Percentiles rank a stretch among this genome's conserved stretches.
Conservation (phyloP, 2,329 filamentous ascomycete genomes). For the Ceratocystis papillata region DNA sequence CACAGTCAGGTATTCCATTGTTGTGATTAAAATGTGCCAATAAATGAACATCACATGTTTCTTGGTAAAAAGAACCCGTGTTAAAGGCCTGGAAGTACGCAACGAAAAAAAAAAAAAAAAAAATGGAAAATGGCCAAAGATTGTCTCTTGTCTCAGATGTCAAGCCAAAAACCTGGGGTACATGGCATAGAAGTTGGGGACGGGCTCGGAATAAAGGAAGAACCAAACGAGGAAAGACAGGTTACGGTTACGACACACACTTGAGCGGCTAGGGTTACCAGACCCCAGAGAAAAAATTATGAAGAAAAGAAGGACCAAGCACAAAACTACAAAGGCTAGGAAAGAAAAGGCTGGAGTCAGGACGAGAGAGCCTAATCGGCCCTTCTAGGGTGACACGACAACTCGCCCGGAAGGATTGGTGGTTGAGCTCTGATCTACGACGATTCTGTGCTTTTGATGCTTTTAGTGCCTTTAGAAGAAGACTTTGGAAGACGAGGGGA, state of each 20-base stretch:
- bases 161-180: conserved; percentile 5
- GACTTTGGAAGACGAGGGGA: conserved; percentile 3
- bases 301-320: neutral
- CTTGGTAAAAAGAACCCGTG: too few relatives aligned
- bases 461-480: neutral
- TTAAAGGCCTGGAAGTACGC: too few relatives aligned
- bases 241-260: neutral
- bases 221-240: neutral
- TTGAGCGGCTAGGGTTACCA: neutral
- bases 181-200: conserved; percentile 1
- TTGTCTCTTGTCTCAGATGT: conserved; percentile 1
- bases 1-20: too few relatives aligned
- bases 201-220: conserved; percentile 1
- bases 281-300: neutral
- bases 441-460: neutral
- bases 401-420: conserved; percentile 11
- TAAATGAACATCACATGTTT: too few relatives aligned
- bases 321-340: too few relatives aligned
- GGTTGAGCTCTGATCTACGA: neutral
- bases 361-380: conserved; percentile 1
- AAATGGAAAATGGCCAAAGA: neutral
- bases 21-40: too few relatives aligned
- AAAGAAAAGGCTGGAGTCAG: conserved; percentile 8
- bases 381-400: conserved; percentile 4
- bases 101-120: neutral